Conservation (phyloP, 2,329 filamentous ascomycete genomes). For the Leptoxyphium fumago region DNA sequence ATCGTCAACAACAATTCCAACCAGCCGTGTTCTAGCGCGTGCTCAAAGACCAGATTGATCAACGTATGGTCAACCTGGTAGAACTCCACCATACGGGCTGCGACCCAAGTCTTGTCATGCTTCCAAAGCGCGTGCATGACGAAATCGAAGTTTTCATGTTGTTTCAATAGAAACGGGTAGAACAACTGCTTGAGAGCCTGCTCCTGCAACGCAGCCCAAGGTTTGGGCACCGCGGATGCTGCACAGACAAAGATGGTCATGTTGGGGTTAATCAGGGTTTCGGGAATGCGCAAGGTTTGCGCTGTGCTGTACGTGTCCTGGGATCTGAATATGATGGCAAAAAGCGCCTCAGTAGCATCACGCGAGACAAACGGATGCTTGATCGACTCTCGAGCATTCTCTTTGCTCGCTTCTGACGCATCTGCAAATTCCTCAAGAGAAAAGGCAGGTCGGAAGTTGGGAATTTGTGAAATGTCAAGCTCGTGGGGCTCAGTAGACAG, state of each 20-base stretch:
- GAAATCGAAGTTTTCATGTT: conserved; percentile 65
- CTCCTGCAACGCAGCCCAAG: conserved; percentile 59
- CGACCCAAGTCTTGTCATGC: conserved; percentile 78
- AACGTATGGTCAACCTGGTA: conserved; percentile 57
- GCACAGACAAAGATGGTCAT: conserved; percentile 67
- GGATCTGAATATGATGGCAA: conserved; percentile 46
- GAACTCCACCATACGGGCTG: conserved; percentile 60
- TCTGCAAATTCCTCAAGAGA: conserved; percentile 48
- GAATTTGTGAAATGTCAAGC: conserved; percentile 73
- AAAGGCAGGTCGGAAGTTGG: conserved; percentile 65
- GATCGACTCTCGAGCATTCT: conserved; percentile 50
- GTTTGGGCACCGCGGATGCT: conserved; percentile 60
- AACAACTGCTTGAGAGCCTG: conserved; percentile 67
- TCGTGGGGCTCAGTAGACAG: conserved; percentile 59
- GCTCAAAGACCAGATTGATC: conserved; percentile 58
- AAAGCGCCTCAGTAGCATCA: conserved; percentile 58
- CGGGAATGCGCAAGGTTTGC: conserved; percentile 43
- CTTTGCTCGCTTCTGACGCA: conserved; percentile 43
- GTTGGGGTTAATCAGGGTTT: conserved; percentile 52
- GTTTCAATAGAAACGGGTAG: conserved; percentile 67
- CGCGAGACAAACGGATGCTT: conserved; percentile 81
- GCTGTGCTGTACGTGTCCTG: conserved; percentile 41
- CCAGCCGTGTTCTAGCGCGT: conserved; percentile 71
- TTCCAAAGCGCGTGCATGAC: conserved; percentile 86
- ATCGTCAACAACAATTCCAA: conserved; percentile 65